These are phyloP conservation scores for Teratosphaeria zuluensis DNA, from an alignment of 2,329 filamentous ascomycete genomes.

Conservation along the genomic window DNA sequence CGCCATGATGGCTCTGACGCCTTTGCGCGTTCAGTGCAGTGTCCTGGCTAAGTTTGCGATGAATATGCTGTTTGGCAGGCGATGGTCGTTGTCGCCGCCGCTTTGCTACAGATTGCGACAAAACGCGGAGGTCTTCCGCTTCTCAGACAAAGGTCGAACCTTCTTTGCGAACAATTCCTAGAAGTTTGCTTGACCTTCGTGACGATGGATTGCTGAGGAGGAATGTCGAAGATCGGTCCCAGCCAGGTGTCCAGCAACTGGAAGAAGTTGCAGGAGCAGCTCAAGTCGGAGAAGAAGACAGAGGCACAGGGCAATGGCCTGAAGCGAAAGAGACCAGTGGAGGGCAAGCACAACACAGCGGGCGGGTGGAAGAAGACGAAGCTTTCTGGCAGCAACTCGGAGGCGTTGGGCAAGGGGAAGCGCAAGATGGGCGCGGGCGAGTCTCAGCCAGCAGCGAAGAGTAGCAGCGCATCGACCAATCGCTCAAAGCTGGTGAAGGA, in stretches of 20 bases:
- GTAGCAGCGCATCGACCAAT: slow-evolving; percentile 44
- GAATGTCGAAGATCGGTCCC: slow-evolving; percentile 20
- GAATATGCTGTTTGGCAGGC: background rate
- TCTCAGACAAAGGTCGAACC: background rate
- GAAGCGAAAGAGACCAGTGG: slow-evolving; percentile 25
- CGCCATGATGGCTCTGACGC: slow-evolving; percentile 35
- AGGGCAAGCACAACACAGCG: slow-evolving; percentile 3
- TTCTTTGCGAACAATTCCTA: background rate
- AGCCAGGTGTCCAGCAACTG: slow-evolving; percentile 51
- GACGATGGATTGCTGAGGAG: background rate
- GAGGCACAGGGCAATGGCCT: slow-evolving; percentile 21
- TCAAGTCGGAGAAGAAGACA: slow-evolving; percentile 30
- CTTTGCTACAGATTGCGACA: background rate
- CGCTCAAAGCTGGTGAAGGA: slow-evolving; percentile 27
- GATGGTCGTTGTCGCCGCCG: background rate
- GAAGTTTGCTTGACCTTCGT: no score
- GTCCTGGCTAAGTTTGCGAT: background rate
- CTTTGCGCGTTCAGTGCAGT: background rate
- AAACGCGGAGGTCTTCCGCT: background rate
- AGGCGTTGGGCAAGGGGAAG: slow-evolving; percentile 7
- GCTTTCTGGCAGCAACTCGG: slow-evolving; percentile 4
- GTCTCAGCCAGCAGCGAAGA: slow-evolving; percentile 18
- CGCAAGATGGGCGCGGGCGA: slow-evolving; percentile 44
- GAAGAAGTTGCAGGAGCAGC: slow-evolving; percentile 63
- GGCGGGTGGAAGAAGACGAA: slow-evolving; percentile 13